Base-by-base conservation (phyloP, 345 rosid genomes). In the Salix koriyanagi region DNA sequence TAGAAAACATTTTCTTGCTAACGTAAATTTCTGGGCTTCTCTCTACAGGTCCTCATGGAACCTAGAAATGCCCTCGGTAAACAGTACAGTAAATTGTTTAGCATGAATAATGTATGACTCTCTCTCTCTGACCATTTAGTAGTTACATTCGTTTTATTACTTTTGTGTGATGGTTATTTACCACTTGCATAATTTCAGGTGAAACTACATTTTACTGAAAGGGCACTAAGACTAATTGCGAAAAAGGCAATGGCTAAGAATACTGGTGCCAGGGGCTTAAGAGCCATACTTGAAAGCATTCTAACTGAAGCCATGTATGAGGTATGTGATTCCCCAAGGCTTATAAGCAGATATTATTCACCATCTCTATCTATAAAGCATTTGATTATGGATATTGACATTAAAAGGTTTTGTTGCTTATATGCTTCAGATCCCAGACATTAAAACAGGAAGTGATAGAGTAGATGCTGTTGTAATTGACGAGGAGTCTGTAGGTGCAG, bases 271-370 rank as follows among this genome's bases (percentile, higher is more conserved):
- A 89, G 99, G 87, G 98, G 99, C 34, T 88, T 93, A 65, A 85
- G 97, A 84, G 90, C 97, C 85, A 77, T 95, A 78, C 85, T 95
- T 62, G 99, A 95, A 88, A 90, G 85, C 89, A 89, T 89, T 83
- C 88, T 95, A 39, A 93, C 91, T 28, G 99, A 95, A 87, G 85
- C 99, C 75, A 95, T 95, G 99, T 95, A 87, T 83, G 98, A 95
- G 99, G 99, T 91, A 90, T 73, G 26, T 12, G 70, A 42, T 74
- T 69, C 54, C 14, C n/a, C 2, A 32, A 65, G 25, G 42, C 34
- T 32, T 61, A 15, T 34, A 30, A 52, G 44, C 14, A 3, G 34
- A 21, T 26, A 41, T 50, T 52, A 25, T 18, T 0, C 36, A 46
- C 21, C n/a, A 19, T 44, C 30, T 15, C 56, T 12, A 62, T 3